Evolutionary conservation across 257 asterid species (phyloP), one percentile per base, ranked within the genome.

Genomic region (Anisodus acutangulus): DNA sequence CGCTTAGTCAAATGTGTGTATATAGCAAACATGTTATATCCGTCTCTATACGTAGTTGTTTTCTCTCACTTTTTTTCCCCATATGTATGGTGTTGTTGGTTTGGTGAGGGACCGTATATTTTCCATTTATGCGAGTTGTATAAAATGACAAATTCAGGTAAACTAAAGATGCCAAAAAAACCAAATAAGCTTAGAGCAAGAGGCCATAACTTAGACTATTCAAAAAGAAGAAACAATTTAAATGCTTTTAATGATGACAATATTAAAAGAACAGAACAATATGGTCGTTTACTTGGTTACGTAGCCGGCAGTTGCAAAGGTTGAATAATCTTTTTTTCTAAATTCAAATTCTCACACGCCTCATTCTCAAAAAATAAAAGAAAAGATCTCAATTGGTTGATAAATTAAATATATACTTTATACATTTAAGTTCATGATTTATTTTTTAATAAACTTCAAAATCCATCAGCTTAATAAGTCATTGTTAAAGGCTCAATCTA

Each of bases 131-230:
- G 63, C 63, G 63, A 76, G 63, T 76, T 31, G 4, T 7, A 76
- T 76, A 76, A 51, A 76, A 26, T 76, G 45, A 15, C 81, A 76
- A 76, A 76, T 76, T 76, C 81, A 51, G 81, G 81, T 76, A 76
- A 76, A 76, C 19, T 76, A 51, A 76, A 76, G 81, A 76, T 26
- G 81, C 37, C 63, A 51, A 76, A 72, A 39, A 0, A 11, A 49
- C 6, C 62, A 76, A 51, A 51, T 47, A 74, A 74, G 12, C 19
- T 22, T 49, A 49, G 43, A 49, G 60, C 41, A 35, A 74, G 54
- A 1, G 45, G 22, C 45, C 63, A 51, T 76, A 26, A 49, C 45
- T 76, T 76, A 51, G 63, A 76, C 81, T 13, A 76, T 76, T 53
- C 81, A 51, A 51, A 76, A 71, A 51, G 15, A 51, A 76, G 26